Percentiles rank a stretch among this genome's conserved stretches.
These are phyloP conservation scores for Cupressus sempervirens DNA, from an alignment of 75 land plant species.

Conservation along the genomic window DNA sequence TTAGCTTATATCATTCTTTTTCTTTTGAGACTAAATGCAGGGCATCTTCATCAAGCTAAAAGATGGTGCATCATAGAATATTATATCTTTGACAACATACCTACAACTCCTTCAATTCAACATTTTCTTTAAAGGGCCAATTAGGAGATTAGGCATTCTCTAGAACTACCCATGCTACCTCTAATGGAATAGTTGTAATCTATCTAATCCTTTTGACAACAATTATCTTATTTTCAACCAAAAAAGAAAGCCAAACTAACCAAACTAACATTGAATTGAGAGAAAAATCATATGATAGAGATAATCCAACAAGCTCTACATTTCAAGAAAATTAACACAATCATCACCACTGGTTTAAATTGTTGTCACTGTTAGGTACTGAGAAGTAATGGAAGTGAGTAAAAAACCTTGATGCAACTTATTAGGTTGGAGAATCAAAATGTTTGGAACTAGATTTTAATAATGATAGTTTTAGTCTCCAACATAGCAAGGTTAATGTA, in stretches of 20 bases:
- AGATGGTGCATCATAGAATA: background rate
- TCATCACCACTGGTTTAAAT: background rate
- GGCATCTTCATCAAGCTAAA: background rate
- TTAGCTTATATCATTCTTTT: background rate
- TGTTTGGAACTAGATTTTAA: background rate
- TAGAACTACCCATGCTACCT: conserved; percentile 61
- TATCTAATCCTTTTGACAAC: conserved; percentile 91
- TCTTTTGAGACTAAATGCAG: background rate
- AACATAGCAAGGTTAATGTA: background rate
- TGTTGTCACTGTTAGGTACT: background rate
- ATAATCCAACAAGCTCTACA: conserved; percentile 80
- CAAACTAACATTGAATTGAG: conserved; percentile 60
- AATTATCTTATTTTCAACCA: conserved; percentile 86
- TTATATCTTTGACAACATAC: conserved; percentile 21
- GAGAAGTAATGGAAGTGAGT: background rate
- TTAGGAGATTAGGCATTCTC: conserved; percentile 51
- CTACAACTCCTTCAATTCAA: conserved; percentile 65
- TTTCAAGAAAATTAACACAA: conserved; percentile 4
- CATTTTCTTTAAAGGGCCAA: conserved; percentile 79
- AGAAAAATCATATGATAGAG: conserved; percentile 86
- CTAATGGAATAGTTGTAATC: conserved; percentile 69
- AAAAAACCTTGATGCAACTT: background rate
- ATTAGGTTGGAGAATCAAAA: background rate
- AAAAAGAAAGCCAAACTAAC: conserved; percentile 65
- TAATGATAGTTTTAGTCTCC: background rate